These are phyloP conservation scores for Sporopachydermia cereana DNA, from an alignment of 1,139 yeast species.

Conservation along the genomic window DNA sequence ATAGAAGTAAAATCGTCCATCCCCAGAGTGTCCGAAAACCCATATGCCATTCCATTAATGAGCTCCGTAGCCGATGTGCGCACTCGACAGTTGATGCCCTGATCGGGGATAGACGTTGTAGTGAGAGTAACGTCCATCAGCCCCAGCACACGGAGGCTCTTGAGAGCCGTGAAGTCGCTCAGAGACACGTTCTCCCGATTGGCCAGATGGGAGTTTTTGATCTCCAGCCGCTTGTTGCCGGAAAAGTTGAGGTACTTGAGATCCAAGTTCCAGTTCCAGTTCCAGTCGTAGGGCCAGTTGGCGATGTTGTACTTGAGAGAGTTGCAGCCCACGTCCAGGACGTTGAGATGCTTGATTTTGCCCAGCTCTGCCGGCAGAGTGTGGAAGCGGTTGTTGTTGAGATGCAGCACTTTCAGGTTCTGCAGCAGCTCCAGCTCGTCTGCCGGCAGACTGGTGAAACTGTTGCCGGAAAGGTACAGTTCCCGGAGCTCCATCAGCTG, in stretches of 20 bases:
- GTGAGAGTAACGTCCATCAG: constrained; percentile 92
- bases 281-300: constrained; percentile 96
- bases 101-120: constrained; percentile 77
- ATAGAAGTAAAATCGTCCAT: constrained; percentile 53
- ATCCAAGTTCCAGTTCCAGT: constrained; percentile 80
- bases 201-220: constrained; percentile 50
- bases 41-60: constrained; percentile 67
- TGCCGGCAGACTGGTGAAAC: constrained; percentile 65
- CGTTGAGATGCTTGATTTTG: constrained; percentile 48
- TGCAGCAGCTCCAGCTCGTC: constrained; percentile 65
- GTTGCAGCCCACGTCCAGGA: constrained; percentile 87
- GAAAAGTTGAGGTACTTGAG: constrained; percentile 78
- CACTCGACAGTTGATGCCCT: constrained; percentile 68
- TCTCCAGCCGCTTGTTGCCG: constrained; percentile 86
- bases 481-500: constrained; percentile 48
- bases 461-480: constrained; percentile 78
- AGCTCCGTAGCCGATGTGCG: constrained; percentile 80
- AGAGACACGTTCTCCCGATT: constrained; percentile 29
- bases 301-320: constrained; percentile 83
- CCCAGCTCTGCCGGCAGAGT: constrained; percentile 86
- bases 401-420: constrained; percentile 46
- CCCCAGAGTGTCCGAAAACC: constrained; percentile 85
- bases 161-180: constrained; percentile 69
- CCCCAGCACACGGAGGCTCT: constrained; percentile 65
- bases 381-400: constrained; percentile 78